A percentile compares a stretch with the other conserved stretches of the same genome.
These are phyloP conservation scores for Neonothopanus nambi DNA, from an alignment of 1,284 basidiomycete species.

Conservation along the genomic window DNA sequence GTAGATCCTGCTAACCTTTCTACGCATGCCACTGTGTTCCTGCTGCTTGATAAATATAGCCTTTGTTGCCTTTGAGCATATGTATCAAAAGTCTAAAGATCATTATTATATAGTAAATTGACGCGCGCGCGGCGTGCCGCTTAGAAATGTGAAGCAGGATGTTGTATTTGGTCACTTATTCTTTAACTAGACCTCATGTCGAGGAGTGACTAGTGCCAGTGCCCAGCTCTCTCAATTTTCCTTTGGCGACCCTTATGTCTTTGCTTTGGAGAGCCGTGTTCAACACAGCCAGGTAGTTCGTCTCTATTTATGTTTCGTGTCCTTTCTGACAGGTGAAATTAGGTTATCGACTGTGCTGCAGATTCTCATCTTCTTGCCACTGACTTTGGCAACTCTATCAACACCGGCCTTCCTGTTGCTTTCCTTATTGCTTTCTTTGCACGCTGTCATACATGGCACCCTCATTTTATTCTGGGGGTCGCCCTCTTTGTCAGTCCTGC, in stretches of 20 bases:
- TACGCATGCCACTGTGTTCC: no score
- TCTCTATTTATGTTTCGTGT: conserved; percentile 7
- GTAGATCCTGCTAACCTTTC: no score
- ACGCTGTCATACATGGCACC: conserved; percentile 76
- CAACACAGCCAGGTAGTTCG: conserved; percentile 51
- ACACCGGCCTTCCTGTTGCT: conserved; percentile 78
- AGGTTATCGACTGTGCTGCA: conserved; percentile 77
- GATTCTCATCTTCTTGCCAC: conserved; percentile 80
- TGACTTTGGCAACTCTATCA: conserved; percentile 79
- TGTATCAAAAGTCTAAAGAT: no score
- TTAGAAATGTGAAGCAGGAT: no score
- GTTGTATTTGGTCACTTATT: no score
- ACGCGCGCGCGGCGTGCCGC: no score
- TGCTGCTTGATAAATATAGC: no score
- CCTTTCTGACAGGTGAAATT: conserved; percentile 15
- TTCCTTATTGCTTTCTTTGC: conserved; percentile 74
- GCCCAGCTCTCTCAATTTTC: conserved; percentile 11
- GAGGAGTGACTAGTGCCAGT: conserved; percentile 2
- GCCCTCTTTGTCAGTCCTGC: conserved; percentile 67
- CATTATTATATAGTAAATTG: no score
- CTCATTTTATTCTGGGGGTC: conserved; percentile 68
- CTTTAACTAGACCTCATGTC: neutral
- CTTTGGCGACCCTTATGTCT: conserved; percentile 16
- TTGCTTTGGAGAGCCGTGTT: conserved; percentile 67
- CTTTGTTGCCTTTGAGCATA: no score